Evolutionary conservation across 441 rosid genomes (phyloP), one percentile per base, ranked within the genome.

Genomic region (Omphalea diandra): DNA sequence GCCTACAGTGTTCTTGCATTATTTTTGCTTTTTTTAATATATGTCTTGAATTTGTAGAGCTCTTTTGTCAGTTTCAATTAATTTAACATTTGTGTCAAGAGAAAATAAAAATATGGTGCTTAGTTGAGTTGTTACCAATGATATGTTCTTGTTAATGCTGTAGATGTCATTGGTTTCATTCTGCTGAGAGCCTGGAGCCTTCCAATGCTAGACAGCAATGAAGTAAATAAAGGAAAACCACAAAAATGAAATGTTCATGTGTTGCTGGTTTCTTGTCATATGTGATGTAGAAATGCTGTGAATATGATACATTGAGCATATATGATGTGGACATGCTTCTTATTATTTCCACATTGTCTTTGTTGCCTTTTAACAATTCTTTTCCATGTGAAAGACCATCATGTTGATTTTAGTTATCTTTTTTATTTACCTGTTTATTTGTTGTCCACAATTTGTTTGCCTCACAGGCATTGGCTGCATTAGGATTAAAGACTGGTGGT

Each of bases 401-500:
- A 11, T 20, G 14, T 40, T 44, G 55, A 27, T 20, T 58, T 56
- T 52, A 31, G 18, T 29, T 75, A 17, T 63, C 57, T 57, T 27
- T 36, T 49, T 1, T 6, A 43, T 18, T 26, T 58, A n/a, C 5
- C 43, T 5, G 9, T 64, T 58, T 31, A 55, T 52, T 35, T 54
- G 33, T 50, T 35, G 3, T 11, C 66, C 60, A 26, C 56, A 35
- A 33, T 54, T 33, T 78, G 56, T 64, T 75, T 74, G 24, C 50
- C 61, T 82, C 55, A 63, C 80, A 93, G 98, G 98, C 92, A 40
- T 79, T 91, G 82, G 87, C 87, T 68, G 93, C 98, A 56, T 76
- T 93, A 77, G 98, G 98, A 76, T 81, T 96, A 75, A 96, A 93
- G 81, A 83, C 88, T 79, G 98, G 99, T 50, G 99, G 99, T 59